Conservation (phyloP, 73 alveolate genomes). For the Paramecium primaurelia region DNA sequence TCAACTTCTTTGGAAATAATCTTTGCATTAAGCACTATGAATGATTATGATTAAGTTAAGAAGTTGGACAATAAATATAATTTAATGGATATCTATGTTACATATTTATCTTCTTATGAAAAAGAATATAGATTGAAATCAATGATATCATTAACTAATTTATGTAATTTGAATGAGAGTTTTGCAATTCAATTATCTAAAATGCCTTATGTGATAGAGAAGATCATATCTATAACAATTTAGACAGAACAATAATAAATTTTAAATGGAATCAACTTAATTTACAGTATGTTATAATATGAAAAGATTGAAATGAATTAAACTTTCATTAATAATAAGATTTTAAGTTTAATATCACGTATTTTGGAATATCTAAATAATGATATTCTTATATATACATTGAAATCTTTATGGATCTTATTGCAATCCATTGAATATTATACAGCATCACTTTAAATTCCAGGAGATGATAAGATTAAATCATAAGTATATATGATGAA, state of each 20-base stretch:
- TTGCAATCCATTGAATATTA: neutral
- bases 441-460: neutral
- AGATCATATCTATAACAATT: neutral
- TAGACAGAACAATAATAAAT: neutral
- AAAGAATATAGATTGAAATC: neutral
- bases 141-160: neutral
- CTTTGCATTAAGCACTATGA: neutral
- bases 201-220: neutral
- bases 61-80: neutral
- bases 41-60: neutral
- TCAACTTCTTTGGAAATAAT: neutral
- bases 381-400: neutral
- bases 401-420: neutral
- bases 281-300: neutral
- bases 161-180: neutral
- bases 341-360: neutral
- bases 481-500: neutral
- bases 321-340: neutral
- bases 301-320: neutral
- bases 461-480: neutral
- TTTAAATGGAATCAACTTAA: neutral
- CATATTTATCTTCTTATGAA: neutral
- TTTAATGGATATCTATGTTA: neutral
- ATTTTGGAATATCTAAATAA: neutral
- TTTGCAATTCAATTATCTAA: neutral